phyloP scores from a whole-genome alignment of 1,284 basidiomycete genomes.

The Malassezia japonica region DNA sequence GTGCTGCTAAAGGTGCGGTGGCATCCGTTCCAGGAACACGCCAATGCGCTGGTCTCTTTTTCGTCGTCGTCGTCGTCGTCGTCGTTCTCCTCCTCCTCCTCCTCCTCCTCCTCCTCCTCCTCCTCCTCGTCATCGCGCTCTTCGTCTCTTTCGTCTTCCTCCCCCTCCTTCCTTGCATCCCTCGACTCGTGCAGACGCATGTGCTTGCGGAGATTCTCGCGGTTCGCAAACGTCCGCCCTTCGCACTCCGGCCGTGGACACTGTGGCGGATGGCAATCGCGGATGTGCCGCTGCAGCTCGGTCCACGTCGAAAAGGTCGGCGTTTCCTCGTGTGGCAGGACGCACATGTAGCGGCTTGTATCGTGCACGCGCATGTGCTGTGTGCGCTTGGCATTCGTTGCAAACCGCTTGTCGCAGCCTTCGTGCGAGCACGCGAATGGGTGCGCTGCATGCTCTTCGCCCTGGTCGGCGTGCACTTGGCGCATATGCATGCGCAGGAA shows the following conservation, averaged over 20 bases:
- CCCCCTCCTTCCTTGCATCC: background rate
- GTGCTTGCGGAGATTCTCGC: conserved; percentile 12
- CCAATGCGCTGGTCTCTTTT: no score
- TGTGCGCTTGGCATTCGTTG: conserved; percentile 8
- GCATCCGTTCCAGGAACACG: conserved; percentile 16
- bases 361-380: conserved; percentile 14
- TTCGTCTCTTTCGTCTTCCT: background rate
- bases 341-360: conserved; percentile 7
- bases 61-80: background rate
- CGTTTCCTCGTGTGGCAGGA: background rate
- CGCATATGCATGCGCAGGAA: conserved; percentile 12
- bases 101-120: background rate
- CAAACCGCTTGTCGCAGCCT: conserved; percentile 9
- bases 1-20: background rate
- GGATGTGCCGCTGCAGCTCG: conserved; percentile 13
- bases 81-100: background rate
- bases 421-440: conserved; percentile 1
- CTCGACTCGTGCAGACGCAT: background rate
- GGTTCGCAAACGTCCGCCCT: conserved; percentile 8
- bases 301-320: conserved; percentile 13
- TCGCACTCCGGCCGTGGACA: conserved; percentile 3
- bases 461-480: conserved; percentile 9
- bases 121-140: background rate
- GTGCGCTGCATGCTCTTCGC: background rate
- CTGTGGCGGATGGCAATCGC: conserved; percentile 11